Evolutionary conservation across 2,329 filamentous ascomycete species (phyloP).

Genomic region (Macroventuria anomochaeta): DNA sequence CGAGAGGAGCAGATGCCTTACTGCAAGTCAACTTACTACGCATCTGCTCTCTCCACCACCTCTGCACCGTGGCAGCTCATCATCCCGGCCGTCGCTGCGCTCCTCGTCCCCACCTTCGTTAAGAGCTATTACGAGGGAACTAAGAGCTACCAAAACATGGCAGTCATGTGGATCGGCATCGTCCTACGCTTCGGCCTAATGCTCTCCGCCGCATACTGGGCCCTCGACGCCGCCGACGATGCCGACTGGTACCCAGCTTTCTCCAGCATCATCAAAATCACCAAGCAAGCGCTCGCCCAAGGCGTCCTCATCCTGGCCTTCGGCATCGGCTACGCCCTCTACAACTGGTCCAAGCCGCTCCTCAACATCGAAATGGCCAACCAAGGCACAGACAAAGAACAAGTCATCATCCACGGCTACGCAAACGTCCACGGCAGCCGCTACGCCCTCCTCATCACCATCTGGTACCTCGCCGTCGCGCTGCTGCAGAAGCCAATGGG

Average conservation of each 20-base stretch:
- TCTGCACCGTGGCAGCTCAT: conserved; percentile 88
- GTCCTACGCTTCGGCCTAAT: conserved; percentile 78
- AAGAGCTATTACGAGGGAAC: conserved; percentile 83
- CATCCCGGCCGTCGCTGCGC: conserved; percentile 76
- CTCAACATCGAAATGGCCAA: conserved; percentile 68
- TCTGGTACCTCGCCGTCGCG: conserved; percentile 76
- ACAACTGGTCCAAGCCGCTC: conserved; percentile 83
- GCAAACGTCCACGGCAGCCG: conserved; percentile 91
- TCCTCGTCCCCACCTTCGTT: conserved; percentile 75
- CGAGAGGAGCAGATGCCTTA: conserved; percentile 98
- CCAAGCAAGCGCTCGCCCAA: conserved; percentile 80
- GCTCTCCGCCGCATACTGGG: conserved; percentile 83
- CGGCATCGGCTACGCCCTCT: conserved; percentile 83
- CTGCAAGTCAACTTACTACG: conserved; percentile 94
- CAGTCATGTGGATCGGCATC: conserved; percentile 81
- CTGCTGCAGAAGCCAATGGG: conserved; percentile 96
- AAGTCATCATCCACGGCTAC: conserved; percentile 84
- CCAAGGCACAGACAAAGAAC: conserved; percentile 43
- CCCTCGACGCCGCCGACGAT: conserved; percentile 86
- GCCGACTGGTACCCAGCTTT: conserved; percentile 73
- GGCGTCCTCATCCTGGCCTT: conserved; percentile 79
- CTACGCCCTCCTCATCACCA: conserved; percentile 82
- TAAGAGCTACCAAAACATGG: conserved; percentile 85
- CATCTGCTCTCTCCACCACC: conserved; percentile 87
- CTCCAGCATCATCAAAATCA: conserved; percentile 67